phyloP scores from a whole-genome alignment of 2,329 filamentous ascomycete genomes.

The Purpureocillium lavendulum region DNA sequence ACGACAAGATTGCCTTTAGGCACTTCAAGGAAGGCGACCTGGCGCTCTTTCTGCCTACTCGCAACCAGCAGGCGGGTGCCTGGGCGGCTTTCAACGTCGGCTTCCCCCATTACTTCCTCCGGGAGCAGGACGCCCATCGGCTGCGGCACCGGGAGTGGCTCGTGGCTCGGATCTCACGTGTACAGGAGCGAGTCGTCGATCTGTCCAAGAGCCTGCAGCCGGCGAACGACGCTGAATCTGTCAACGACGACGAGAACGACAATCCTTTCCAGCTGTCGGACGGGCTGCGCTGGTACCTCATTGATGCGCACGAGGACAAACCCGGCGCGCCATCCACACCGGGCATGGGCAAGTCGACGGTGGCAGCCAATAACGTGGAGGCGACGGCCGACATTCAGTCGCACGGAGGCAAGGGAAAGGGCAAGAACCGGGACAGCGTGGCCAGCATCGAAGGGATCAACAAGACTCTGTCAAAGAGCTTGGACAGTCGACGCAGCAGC shows the following conservation, averaged over 20 bases:
- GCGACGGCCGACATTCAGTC: slow-evolving; percentile 66
- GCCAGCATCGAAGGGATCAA: slow-evolving; percentile 64
- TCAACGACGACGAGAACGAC: slow-evolving; percentile 68
- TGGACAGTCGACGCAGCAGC: slow-evolving; percentile 87
- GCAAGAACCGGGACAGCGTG: slow-evolving; percentile 34
- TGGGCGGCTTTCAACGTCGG: slow-evolving; percentile 99
- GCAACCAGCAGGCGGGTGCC: slow-evolving; percentile 87
- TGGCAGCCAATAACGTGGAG: slow-evolving; percentile 79
- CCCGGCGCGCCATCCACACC: slow-evolving; percentile 86
- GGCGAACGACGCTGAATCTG: slow-evolving; percentile 38
- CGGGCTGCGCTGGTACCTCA: slow-evolving; percentile 89
- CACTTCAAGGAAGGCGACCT: slow-evolving; percentile 96
- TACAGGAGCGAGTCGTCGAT: slow-evolving; percentile 91
- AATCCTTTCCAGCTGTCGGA: slow-evolving; percentile 97
- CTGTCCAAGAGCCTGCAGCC: slow-evolving; percentile 66
- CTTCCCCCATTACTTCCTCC: slow-evolving; percentile 92
- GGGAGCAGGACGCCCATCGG: slow-evolving; percentile 83
- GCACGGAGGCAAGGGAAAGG: slow-evolving; percentile 36
- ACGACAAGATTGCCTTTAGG: slow-evolving; percentile 92
- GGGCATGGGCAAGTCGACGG: slow-evolving; percentile 83
- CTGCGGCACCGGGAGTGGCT: slow-evolving; percentile 86
- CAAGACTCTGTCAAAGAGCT: slow-evolving; percentile 73
- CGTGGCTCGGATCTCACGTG: slow-evolving; percentile 83
- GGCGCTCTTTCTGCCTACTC: slow-evolving; percentile 85
- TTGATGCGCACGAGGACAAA: slow-evolving; percentile 91